Conservation (phyloP, 78 protist genomes). For the Salpingoeca rosetta region DNA sequence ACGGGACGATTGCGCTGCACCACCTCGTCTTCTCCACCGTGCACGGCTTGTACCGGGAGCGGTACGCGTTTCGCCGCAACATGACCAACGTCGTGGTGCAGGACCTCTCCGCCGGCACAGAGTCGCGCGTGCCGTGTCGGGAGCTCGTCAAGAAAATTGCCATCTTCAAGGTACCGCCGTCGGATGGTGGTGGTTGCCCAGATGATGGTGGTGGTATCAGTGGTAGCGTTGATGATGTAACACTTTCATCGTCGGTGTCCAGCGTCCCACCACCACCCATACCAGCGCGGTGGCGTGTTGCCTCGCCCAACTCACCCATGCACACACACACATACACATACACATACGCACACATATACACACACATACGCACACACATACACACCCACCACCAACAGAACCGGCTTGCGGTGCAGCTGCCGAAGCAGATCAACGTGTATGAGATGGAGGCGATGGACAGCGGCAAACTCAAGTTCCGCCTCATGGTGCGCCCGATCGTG, state of each 20-base stretch:
- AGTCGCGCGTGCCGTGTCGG: constrained; percentile 29
- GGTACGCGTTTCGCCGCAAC: constrained; percentile 59
- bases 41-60: constrained; percentile 58
- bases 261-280: too few relatives aligned
- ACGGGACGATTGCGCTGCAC: constrained; percentile 42
- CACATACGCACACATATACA: too few relatives aligned
- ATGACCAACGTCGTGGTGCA: constrained; percentile 73
- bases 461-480: neutral
- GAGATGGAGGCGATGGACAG: constrained; percentile 21
- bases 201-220: too few relatives aligned
- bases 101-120: constrained; percentile 40
- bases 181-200: too few relatives aligned
- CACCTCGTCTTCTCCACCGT: constrained; percentile 48
- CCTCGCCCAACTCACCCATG: too few relatives aligned
- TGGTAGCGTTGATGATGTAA: too few relatives aligned
- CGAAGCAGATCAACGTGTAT: constrained; percentile 42
- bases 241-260: too few relatives aligned
- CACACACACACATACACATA: too few relatives aligned
- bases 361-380: too few relatives aligned
- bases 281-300: too few relatives aligned
- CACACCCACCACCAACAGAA: too few relatives aligned
- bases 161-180: constrained; percentile 39
- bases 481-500: neutral
- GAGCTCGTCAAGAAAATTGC: constrained; percentile 67
- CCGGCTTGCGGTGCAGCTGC: constrained; percentile 58